Percentiles rank a stretch among this genome's conserved stretches.
phyloP scores from a whole-genome alignment of 2,329 filamentous ascomycete genomes.

The Phialophora verrucosa region DNA sequence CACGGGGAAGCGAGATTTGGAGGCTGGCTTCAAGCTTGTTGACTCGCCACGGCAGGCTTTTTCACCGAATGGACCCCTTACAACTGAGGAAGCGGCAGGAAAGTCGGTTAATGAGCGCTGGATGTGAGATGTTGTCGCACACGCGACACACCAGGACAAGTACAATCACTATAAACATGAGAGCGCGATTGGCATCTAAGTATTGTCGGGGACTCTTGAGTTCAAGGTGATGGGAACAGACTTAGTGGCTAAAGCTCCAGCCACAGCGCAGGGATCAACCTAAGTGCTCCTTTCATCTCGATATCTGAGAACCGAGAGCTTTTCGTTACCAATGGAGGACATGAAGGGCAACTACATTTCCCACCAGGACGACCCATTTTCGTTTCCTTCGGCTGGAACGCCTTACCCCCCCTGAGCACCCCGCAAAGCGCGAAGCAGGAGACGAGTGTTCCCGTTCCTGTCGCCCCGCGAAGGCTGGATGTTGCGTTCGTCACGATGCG shows the following conservation, averaged over 20 bases:
- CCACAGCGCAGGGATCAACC: background rate
- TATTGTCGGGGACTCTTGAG: background rate
- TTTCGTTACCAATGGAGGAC: too few species aligned
- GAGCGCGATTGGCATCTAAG: background rate
- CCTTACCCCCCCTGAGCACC: too few species aligned
- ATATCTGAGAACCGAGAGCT: too few species aligned
- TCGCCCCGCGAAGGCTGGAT: too few species aligned
- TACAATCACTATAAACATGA: background rate
- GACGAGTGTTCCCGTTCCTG: too few species aligned
- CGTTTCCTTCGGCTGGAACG: too few species aligned
- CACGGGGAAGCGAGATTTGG: constrained; percentile 2
- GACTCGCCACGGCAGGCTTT: background rate
- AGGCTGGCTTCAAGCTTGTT: background rate
- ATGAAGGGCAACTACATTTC: too few species aligned
- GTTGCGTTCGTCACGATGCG: too few species aligned
- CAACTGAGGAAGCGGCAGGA: background rate
- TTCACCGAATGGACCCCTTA: background rate
- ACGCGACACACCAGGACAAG: background rate
- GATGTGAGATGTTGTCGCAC: background rate
- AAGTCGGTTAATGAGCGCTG: background rate
- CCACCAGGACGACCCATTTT: too few species aligned
- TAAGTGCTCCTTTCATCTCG: too few species aligned
- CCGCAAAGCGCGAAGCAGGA: too few species aligned
- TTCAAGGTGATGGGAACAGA: background rate
- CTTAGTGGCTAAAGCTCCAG: background rate